Evolutionary conservation across 805 yeast species (phyloP).

Genomic region (Torulaspora indica): DNA sequence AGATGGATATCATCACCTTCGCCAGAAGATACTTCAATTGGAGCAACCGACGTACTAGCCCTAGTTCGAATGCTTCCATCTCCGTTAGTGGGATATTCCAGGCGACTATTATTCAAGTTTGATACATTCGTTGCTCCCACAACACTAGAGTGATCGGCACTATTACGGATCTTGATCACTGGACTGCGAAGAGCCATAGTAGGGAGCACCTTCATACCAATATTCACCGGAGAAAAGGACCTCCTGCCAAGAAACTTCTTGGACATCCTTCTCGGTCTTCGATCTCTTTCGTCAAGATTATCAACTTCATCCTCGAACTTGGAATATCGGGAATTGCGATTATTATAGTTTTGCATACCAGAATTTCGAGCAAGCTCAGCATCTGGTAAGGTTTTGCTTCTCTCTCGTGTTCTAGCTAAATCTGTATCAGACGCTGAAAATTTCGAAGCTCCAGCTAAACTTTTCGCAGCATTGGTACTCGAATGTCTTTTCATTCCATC

Average conservation of each 20-base stretch:
- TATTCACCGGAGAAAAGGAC: conserved; percentile 29
- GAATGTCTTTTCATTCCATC: conserved; percentile 6
- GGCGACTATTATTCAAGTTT: conserved; percentile 2
- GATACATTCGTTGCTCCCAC: conserved; percentile 6
- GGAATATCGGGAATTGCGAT: conserved; percentile 7
- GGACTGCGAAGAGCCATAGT: conserved; percentile 14
- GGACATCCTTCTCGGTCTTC: conserved; percentile 29
- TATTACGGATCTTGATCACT: conserved; percentile 13
- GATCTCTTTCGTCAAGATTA: conserved; percentile 14
- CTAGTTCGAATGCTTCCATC: conserved; percentile 12
- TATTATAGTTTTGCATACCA: background rate
- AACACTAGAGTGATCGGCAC: conserved; percentile 9
- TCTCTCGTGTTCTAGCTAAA: conserved; percentile 14
- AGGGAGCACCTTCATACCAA: conserved; percentile 23
- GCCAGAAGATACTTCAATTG: conserved; percentile 14
- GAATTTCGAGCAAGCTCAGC: conserved; percentile 1
- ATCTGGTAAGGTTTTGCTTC: conserved; percentile 27
- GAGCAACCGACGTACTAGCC: conserved; percentile 22
- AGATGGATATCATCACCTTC: conserved; percentile 19
- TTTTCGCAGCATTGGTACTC: conserved; percentile 17
- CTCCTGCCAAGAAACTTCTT: conserved; percentile 27
- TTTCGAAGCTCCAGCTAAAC: conserved; percentile 11
- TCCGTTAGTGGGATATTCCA: conserved; percentile 5
- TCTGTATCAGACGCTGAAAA: conserved; percentile 13
- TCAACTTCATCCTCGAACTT: conserved; percentile 3